Conservation (phyloP, 169 alveolate genomes). For the Besnoitia besnoiti region DNA sequence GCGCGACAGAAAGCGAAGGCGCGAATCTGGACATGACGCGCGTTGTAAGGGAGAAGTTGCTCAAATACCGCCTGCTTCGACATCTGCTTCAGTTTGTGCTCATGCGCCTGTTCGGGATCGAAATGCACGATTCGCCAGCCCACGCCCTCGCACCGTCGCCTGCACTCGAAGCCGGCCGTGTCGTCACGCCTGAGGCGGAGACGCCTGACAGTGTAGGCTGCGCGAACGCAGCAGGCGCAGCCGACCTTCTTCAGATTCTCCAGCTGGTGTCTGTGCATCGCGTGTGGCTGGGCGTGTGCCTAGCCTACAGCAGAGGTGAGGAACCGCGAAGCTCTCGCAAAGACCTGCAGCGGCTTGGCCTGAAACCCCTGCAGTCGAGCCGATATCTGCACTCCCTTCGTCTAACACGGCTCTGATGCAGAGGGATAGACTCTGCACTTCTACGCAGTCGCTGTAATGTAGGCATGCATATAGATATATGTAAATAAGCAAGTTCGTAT, state of each 20-base stretch:
- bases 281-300: constrained; percentile 9
- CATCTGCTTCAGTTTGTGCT: background rate
- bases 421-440: no score
- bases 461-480: background rate
- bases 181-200: no score
- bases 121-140: background rate
- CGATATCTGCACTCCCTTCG: no score
- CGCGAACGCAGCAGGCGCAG: background rate
- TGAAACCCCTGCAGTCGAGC: no score
- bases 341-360: no score
- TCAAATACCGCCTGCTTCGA: background rate
- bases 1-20: background rate
- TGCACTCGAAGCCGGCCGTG: no score
- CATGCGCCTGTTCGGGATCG: background rate
- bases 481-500: background rate
- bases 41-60: background rate
- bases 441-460: no score
- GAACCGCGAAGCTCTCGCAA: no score
- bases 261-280: constrained; percentile 44
- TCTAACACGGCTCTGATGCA: no score
- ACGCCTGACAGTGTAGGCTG: background rate
- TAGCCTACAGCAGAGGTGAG: constrained; percentile 10
- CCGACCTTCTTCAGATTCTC: constrained; percentile 20
- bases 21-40: background rate
- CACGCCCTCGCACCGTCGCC: background rate